Conservation (phyloP, 495 filamentous ascomycete genomes). For the Delitschia confertaspora region DNA sequence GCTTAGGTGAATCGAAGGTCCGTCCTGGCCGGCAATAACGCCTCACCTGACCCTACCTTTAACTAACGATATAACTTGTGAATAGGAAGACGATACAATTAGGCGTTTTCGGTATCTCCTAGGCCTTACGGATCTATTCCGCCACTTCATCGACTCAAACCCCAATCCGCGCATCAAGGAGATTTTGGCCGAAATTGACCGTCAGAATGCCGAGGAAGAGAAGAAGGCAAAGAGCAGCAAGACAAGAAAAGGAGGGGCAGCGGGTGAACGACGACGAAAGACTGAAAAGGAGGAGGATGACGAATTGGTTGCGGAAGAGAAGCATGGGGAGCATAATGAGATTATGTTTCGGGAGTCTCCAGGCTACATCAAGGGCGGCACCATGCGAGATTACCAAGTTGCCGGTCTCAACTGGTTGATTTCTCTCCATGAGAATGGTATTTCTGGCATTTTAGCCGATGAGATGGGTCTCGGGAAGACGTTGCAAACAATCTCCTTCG, state of each 20-base stretch:
- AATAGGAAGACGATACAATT: constrained; percentile 88
- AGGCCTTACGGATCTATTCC: constrained; percentile 92
- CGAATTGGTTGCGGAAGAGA: constrained; percentile 86
- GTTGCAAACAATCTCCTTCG: constrained; percentile 79
- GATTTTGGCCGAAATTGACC: constrained; percentile 86
- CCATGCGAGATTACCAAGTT: constrained; percentile 94
- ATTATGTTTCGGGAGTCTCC: constrained; percentile 92
- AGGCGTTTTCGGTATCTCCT: constrained; percentile 92
- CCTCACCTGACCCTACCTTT: background rate
- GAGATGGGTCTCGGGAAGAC: constrained; percentile 98
- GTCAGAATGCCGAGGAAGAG: constrained; percentile 71
- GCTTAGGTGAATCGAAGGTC: constrained; percentile 86
- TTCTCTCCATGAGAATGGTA: constrained; percentile 95
- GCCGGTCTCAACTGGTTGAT: constrained; percentile 97
- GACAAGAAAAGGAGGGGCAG: constrained; percentile 74
- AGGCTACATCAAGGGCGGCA: constrained; percentile 69
- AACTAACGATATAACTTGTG: background rate
- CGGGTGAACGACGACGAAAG: constrained; percentile 65
- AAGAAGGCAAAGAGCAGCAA: constrained; percentile 61
- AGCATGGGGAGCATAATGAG: constrained; percentile 70
- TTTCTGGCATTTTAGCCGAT: constrained; percentile 93
- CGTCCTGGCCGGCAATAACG: constrained; percentile 3
- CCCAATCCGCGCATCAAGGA: constrained; percentile 85
- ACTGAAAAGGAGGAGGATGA: constrained; percentile 98
- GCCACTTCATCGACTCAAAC: constrained; percentile 97